A percentile compares a stretch with the other conserved stretches of the same genome.
Evolutionary conservation across 2,329 filamentous ascomycete species (phyloP).

Genomic region (Hymenoscyphus fructigenus): DNA sequence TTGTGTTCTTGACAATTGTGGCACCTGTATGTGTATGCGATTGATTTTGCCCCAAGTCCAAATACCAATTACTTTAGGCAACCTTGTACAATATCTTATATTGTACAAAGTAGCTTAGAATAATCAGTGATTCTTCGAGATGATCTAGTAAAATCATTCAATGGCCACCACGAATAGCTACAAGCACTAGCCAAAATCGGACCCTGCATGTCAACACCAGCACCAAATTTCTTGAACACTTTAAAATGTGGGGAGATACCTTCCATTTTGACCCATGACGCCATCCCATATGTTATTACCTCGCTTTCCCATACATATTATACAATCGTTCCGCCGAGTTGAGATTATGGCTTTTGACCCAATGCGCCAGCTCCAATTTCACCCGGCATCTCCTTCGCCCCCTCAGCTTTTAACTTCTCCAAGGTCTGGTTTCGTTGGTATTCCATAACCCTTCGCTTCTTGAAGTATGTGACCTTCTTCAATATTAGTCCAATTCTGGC

Average conservation of each 20-base stretch:
- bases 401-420: slow-evolving; percentile 71
- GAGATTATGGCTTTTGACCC: slow-evolving; percentile 16
- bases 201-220: neutral
- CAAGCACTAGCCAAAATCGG: neutral
- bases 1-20: neutral
- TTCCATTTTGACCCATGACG: slow-evolving; percentile 17
- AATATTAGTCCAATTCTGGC: neutral
- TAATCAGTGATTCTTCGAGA: too few species aligned
- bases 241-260: slow-evolving; percentile 6
- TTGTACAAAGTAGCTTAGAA: too few species aligned
- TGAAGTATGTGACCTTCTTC: slow-evolving; percentile 90
- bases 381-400: slow-evolving; percentile 59
- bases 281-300: slow-evolving; percentile 15
- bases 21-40: too few species aligned
- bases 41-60: too few species aligned
- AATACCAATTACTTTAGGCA: too few species aligned
- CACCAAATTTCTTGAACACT: neutral
- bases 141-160: too few species aligned
- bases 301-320: slow-evolving; percentile 11
- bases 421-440: slow-evolving; percentile 79
- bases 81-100: too few species aligned
- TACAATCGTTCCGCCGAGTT: slow-evolving; percentile 6
- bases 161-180: too few species aligned
- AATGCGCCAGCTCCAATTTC: slow-evolving; percentile 23
- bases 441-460: slow-evolving; percentile 92